These are phyloP conservation scores for Suillus decipiens DNA, from an alignment of 768 basidiomycete genomes.

Conservation along the genomic window DNA sequence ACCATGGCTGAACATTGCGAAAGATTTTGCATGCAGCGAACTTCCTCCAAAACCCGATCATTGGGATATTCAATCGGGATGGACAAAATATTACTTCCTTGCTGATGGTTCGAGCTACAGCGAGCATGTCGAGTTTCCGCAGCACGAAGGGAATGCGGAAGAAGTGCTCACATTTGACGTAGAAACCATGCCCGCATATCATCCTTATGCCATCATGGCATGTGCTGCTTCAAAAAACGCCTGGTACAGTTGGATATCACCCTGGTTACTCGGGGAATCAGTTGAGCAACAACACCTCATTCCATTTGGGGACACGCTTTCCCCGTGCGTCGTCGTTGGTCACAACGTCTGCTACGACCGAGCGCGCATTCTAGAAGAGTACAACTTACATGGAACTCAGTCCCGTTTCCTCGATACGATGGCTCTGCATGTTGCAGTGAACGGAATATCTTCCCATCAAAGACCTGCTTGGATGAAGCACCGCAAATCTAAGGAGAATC, in stretches of 20 bases:
- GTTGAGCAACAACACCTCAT: conserved; percentile 66
- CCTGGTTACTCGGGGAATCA: conserved; percentile 78
- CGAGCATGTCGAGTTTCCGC: conserved; percentile 70
- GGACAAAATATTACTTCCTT: conserved; percentile 81
- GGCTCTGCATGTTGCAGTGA: too few species aligned
- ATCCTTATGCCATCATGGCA: conserved; percentile 85
- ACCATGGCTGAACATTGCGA: conserved; percentile 77
- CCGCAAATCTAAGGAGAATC: conserved; percentile 65
- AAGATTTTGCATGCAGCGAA: conserved; percentile 48
- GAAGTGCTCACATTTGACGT: conserved; percentile 88
- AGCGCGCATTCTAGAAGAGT: conserved; percentile 81
- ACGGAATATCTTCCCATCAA: too few species aligned
- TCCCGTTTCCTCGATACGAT: conserved; percentile 85
- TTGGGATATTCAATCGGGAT: conserved; percentile 68
- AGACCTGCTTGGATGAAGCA: conserved; percentile 91
- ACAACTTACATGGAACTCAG: conserved; percentile 60
- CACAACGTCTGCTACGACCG: conserved; percentile 97
- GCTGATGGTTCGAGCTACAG: conserved; percentile 77
- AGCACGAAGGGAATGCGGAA: conserved; percentile 64
- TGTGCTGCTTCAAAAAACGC: conserved; percentile 78
- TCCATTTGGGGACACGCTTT: conserved; percentile 59
- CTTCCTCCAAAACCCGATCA: conserved; percentile 63
- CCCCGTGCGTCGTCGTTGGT: conserved; percentile 75
- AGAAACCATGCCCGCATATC: conserved; percentile 85
- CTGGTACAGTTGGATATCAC: conserved; percentile 97